A percentile compares a stretch with the other conserved stretches of the same genome.
Evolutionary conservation across 345 rosid genomes (phyloP).

Genomic region (Salix brachista): DNA sequence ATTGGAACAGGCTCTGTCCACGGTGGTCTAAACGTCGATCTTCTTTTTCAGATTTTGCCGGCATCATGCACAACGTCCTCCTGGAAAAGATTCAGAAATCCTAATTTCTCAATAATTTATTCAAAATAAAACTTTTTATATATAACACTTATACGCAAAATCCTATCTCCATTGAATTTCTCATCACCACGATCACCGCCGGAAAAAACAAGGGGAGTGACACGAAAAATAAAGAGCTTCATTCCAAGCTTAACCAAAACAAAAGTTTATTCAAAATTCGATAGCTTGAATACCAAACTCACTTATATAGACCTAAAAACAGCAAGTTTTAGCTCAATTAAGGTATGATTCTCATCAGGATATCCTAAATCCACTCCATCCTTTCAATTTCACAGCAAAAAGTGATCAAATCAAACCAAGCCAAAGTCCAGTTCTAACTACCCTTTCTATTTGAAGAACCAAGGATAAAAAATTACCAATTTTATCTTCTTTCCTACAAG

Average conservation of each 20-base stretch:
- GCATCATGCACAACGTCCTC: conserved; percentile 37
- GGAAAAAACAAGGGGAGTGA: background rate
- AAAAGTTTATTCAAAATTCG: background rate
- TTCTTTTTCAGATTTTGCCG: conserved; percentile 32
- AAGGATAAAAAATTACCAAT: background rate
- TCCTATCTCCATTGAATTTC: background rate
- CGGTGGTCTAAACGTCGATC: conserved; percentile 29
- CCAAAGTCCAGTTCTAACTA: background rate
- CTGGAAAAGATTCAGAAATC: conserved; percentile 12
- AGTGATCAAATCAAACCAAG: background rate
- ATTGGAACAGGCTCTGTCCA: conserved; percentile 26
- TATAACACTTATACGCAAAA: background rate
- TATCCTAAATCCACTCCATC: conserved; percentile 4
- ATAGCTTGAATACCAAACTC: background rate
- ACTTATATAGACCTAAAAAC: background rate
- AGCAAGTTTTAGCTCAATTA: conserved; percentile 1
- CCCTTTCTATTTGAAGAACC: background rate
- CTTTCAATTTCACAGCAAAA: background rate
- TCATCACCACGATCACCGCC: background rate
- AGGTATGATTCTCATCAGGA: conserved; percentile 2
- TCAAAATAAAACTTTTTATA: background rate
- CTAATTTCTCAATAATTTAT: conserved; percentile 1
- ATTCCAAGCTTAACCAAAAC: background rate
- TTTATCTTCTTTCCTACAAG: background rate
- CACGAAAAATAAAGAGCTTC: background rate